Evolutionary conservation across 1,284 basidiomycete species (phyloP).

Genomic region (Papiliotrema flavescens): DNA sequence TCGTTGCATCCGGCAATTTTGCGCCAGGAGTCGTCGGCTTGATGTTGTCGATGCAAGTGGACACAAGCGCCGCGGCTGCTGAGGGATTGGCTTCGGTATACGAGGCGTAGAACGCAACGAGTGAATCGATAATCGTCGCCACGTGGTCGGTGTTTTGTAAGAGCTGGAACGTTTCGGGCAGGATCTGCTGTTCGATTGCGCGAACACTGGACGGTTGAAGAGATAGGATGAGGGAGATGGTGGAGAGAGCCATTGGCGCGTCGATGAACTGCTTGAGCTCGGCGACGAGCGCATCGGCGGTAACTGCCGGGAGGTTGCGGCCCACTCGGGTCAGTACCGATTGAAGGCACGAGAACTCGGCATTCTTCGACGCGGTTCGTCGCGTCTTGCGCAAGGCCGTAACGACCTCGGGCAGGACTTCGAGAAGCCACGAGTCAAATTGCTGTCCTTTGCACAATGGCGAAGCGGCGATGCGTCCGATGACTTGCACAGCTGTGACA

Average conservation of each 20-base stretch:
- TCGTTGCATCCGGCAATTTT: constrained; percentile 37
- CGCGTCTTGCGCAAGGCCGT: constrained; percentile 75
- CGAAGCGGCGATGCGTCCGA: constrained; percentile 51
- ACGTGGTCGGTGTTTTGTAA: constrained; percentile 70
- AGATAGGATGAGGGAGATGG: constrained; percentile 67
- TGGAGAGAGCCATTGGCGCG: constrained; percentile 68
- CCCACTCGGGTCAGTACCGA: constrained; percentile 53
- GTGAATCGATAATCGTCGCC: constrained; percentile 68
- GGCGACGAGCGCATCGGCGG: constrained; percentile 62
- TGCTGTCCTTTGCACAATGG: constrained; percentile 42
- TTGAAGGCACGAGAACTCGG: constrained; percentile 71
- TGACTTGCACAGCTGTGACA: constrained; percentile 51
- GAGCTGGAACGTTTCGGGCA: constrained; percentile 65
- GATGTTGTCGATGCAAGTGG: constrained; percentile 56
- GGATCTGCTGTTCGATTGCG: constrained; percentile 65
- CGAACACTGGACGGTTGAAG: constrained; percentile 67
- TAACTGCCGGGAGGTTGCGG: constrained; percentile 59
- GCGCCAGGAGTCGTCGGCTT: constrained; percentile 11
- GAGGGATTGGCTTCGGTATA: constrained; percentile 78
- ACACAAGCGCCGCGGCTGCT: constrained; percentile 73
- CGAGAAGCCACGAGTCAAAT: constrained; percentile 72
- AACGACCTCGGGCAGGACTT: constrained; percentile 72
- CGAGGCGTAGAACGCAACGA: constrained; percentile 73
- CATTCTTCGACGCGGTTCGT: constrained; percentile 69
- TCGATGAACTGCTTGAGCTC: constrained; percentile 75